A percentile compares a stretch with the other conserved stretches of the same genome.
Evolutionary conservation across 2,329 filamentous ascomycete species (phyloP).

Genomic region (Stachybotrys elegans): DNA sequence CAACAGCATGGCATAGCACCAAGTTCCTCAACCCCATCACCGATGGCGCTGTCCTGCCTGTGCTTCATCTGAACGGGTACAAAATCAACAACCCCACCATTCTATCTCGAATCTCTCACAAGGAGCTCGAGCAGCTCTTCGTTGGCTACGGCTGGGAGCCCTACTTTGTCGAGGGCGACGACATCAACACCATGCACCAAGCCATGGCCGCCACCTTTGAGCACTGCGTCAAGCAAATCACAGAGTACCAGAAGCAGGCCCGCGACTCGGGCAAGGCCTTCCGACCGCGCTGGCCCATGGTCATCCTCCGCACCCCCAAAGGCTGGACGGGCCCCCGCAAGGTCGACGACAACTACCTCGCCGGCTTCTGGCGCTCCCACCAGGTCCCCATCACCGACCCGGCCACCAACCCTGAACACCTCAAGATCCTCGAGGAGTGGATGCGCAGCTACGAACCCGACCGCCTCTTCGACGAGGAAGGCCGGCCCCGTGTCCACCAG

Average conservation of each 20-base stretch:
- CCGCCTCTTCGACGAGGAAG: constrained; percentile 60
- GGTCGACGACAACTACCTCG: constrained; percentile 63
- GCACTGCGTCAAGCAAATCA: constrained; percentile 65
- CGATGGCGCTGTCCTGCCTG: constrained; percentile 71
- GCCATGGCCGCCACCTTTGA: constrained; percentile 76
- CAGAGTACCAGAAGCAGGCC: constrained; percentile 63
- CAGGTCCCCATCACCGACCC: constrained; percentile 73
- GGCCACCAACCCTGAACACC: constrained; percentile 56
- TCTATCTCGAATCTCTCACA: constrained; percentile 67
- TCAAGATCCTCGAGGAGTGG: constrained; percentile 68
- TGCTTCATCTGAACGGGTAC: constrained; percentile 77
- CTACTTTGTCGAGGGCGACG: constrained; percentile 74
- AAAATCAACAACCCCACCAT: constrained; percentile 80
- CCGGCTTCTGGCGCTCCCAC: constrained; percentile 75
- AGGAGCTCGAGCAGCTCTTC: constrained; percentile 66
- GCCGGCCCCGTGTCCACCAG: constrained; percentile 58
- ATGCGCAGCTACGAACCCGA: constrained; percentile 74
- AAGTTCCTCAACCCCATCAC: constrained; percentile 78
- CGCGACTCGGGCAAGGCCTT: constrained; percentile 65
- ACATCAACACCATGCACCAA: constrained; percentile 71
- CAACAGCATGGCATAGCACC: constrained; percentile 76
- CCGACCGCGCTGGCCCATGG: constrained; percentile 73
- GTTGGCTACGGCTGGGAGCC: constrained; percentile 73
- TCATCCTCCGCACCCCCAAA: constrained; percentile 71
- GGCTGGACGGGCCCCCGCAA: constrained; percentile 75